These are phyloP conservation scores for Talaromyces sp. DNA, from an alignment of 2,329 filamentous ascomycete genomes.

Conservation along the genomic window DNA sequence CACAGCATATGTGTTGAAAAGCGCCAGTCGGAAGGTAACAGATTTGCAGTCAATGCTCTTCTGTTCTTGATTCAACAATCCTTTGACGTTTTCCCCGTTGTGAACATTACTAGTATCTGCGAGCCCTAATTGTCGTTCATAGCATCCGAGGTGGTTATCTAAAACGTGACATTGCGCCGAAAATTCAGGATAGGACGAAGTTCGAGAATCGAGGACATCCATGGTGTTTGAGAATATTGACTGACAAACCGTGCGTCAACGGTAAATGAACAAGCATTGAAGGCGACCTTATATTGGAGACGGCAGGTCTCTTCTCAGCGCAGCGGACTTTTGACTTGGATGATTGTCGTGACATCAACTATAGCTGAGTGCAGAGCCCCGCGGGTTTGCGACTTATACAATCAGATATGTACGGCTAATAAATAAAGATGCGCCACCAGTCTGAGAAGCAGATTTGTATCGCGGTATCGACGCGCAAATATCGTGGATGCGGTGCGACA, in stretches of 20 bases:
- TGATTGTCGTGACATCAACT: constrained; percentile 7
- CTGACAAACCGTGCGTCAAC: constrained; percentile 8
- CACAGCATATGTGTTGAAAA: constrained; percentile 14
- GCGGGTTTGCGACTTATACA: constrained; percentile 1
- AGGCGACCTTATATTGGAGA: constrained; percentile 6
- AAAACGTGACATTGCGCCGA: neutral
- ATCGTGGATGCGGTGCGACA: neutral
- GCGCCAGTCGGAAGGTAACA: neutral
- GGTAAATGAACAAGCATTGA: constrained; percentile 7
- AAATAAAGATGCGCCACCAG: neutral
- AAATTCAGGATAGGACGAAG: neutral
- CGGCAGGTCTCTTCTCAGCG: neutral
- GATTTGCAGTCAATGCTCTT: neutral
- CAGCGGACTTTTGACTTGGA: neutral
- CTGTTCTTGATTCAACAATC: neutral
- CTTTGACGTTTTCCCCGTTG: neutral
- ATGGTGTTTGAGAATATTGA: constrained; percentile 5
- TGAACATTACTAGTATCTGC: neutral
- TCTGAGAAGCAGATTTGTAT: neutral
- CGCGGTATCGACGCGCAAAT: neutral
- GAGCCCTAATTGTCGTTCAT: neutral
- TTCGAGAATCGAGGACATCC: constrained; percentile 1
- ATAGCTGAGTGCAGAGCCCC: neutral
- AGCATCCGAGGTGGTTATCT: neutral
- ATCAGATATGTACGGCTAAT: neutral